Evolutionary conservation across 768 basidiomycete species (phyloP).

Genomic region (Termitomyces heimii): DNA sequence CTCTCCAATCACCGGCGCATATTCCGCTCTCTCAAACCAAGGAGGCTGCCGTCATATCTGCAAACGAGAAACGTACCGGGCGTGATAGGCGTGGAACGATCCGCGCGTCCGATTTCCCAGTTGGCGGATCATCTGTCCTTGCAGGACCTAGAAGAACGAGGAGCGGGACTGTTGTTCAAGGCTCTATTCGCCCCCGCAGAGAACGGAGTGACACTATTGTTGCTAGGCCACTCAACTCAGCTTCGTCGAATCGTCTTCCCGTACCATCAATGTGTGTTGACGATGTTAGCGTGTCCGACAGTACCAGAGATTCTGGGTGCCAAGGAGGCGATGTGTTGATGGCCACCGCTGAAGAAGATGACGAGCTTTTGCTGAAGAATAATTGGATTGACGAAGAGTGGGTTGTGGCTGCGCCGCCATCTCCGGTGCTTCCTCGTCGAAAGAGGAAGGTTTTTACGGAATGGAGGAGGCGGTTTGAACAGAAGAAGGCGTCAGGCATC

Average conservation of each 20-base stretch:
- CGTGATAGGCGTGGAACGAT: constrained; percentile 42
- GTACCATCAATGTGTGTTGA: background rate
- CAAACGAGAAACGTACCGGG: constrained; percentile 13
- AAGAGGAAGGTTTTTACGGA: constrained; percentile 9
- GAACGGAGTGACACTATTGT: constrained; percentile 18
- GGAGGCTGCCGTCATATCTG: background rate
- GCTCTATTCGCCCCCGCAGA: constrained; percentile 9
- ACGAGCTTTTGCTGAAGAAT: constrained; percentile 15
- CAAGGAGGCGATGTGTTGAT: constrained; percentile 17
- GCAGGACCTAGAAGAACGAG: constrained; percentile 33
- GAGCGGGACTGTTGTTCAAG: constrained; percentile 40
- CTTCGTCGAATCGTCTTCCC: constrained; percentile 2
- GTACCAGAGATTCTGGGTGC: constrained; percentile 2
- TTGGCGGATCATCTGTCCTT: constrained; percentile 4
- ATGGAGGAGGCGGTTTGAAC: constrained; percentile 7
- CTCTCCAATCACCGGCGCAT: constrained; percentile 10
- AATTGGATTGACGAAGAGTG: constrained; percentile 24
- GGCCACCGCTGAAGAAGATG: constrained; percentile 11
- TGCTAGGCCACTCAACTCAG: constrained; percentile 10
- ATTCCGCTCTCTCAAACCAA: constrained; percentile 9
- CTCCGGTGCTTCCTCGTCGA: constrained; percentile 24
- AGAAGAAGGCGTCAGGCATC: constrained; percentile 1
- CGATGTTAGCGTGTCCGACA: constrained; percentile 7
- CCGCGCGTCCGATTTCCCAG: constrained; percentile 39
- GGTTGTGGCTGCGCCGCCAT: constrained; percentile 32